Evolutionary conservation across 495 filamentous ascomycete species (phyloP).

Genomic region (Penicillium bialowiezense): DNA sequence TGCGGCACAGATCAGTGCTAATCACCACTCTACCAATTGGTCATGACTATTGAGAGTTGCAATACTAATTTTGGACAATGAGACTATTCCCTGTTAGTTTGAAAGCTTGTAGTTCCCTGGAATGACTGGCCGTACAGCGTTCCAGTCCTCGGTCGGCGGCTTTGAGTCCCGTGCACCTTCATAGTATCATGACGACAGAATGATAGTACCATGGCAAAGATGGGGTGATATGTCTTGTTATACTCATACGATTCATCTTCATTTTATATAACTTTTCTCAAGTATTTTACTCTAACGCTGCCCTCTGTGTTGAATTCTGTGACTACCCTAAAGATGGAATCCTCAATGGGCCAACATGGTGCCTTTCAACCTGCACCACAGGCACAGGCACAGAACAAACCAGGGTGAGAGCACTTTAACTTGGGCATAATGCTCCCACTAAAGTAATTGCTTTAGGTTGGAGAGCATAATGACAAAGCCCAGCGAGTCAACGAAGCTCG

Average conservation of each 20-base stretch:
- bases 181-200: slow-evolving; percentile 21
- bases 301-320: no score
- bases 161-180: slow-evolving; percentile 1
- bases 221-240: not conserved
- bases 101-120: no score
- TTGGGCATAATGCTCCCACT: not conserved
- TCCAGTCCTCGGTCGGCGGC: not conserved
- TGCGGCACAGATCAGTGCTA: no score
- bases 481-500: slow-evolving; percentile 31
- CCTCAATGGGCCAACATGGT: slow-evolving; percentile 20
- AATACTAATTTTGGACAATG: no score
- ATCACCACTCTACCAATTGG: no score
- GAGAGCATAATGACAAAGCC: slow-evolving; percentile 19
- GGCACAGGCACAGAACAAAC: slow-evolving; percentile 26
- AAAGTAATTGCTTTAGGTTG: slow-evolving; percentile 6
- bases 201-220: slow-evolving; percentile 7
- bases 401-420: not conserved
- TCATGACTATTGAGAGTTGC: no score
- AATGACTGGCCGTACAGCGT: no score
- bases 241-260: no score
- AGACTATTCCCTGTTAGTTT: no score
- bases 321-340: slow-evolving; percentile 21
- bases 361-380: slow-evolving; percentile 20
- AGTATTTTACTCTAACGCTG: no score
- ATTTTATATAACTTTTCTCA: no score